phyloP scores from a whole-genome alignment of 352 stramenopile species.

The Plasmopara viticola region DNA sequence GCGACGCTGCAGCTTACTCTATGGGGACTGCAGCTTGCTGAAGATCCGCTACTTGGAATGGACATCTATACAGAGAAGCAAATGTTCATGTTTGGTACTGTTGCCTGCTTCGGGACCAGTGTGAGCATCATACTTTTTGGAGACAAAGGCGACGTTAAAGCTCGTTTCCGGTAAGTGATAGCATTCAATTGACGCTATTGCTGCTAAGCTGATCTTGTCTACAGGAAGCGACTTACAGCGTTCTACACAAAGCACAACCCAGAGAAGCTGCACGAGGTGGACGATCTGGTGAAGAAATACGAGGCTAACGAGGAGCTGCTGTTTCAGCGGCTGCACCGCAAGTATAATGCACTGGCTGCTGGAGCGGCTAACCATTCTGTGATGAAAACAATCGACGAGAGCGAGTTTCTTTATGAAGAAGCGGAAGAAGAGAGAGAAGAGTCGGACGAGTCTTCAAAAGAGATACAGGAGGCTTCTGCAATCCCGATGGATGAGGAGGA shows the following conservation, averaged over 20 bases:
- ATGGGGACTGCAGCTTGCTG: slow-evolving; percentile 40
- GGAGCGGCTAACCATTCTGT: slow-evolving; percentile 22
- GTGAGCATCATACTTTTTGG: slow-evolving; percentile 47
- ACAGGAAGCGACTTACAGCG: slow-evolving; percentile 38
- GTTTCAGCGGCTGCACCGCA: slow-evolving; percentile 66
- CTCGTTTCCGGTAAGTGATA: slow-evolving; percentile 34
- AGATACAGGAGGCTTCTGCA: not conserved
- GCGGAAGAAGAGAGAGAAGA: slow-evolving; percentile 36
- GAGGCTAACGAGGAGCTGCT: slow-evolving; percentile 71
- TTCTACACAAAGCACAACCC: slow-evolving; percentile 80
- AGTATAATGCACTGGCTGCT: slow-evolving; percentile 64
- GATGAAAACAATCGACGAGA: slow-evolving; percentile 45
- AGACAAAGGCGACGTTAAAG: slow-evolving; percentile 26
- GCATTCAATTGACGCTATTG: not conserved
- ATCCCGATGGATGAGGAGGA: slow-evolving; percentile 6
- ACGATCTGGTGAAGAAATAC: slow-evolving; percentile 68
- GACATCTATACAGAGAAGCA: slow-evolving; percentile 40
- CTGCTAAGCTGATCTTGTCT: slow-evolving; percentile 10
- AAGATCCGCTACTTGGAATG: slow-evolving; percentile 32
- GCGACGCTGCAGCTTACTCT: slow-evolving; percentile 48
- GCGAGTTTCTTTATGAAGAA: slow-evolving; percentile 44
- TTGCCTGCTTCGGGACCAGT: slow-evolving; percentile 41
- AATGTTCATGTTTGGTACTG: slow-evolving; percentile 32
- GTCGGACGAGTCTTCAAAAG: slow-evolving; percentile 18
- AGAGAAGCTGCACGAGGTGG: slow-evolving; percentile 51